Conservation (phyloP, 2,329 filamentous ascomycete genomes). For the Aureobasidium uvarum region DNA sequence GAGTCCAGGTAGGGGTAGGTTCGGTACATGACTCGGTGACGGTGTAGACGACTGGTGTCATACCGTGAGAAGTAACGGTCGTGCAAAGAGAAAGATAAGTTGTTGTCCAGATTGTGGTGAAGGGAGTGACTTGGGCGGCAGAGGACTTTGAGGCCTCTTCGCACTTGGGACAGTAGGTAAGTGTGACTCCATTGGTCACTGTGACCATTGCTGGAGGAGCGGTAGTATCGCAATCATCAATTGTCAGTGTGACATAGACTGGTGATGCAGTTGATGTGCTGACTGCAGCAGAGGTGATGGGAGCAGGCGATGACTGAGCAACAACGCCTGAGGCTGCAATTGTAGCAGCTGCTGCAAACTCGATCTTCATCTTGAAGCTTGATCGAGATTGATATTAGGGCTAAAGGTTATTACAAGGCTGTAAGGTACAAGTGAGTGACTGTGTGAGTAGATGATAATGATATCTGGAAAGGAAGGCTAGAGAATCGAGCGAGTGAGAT, state of each 20-base stretch:
- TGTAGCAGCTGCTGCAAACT: conserved; percentile 31
- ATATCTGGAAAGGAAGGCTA: conserved; percentile 7
- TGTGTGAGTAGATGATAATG: conserved; percentile 13
- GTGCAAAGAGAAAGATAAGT: conserved; percentile 39
- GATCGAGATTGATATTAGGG: conserved; percentile 16
- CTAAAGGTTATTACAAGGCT: conserved; percentile 13
- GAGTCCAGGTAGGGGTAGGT: conserved; percentile 36
- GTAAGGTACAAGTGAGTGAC: conserved; percentile 24
- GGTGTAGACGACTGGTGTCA: conserved; percentile 38
- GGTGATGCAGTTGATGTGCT: conserved; percentile 28
- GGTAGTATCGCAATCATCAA: conserved; percentile 37
- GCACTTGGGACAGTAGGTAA: conserved; percentile 42
- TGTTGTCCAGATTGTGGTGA: conserved; percentile 42
- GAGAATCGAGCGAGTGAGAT: conserved; percentile 38
- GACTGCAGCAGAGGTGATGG: conserved; percentile 25
- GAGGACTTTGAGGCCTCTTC: conserved; percentile 27
- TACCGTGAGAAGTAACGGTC: conserved; percentile 33
- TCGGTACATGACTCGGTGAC: conserved; percentile 41
- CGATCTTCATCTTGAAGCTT: conserved; percentile 34
- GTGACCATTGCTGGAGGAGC: conserved; percentile 38
- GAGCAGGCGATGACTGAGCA: conserved; percentile 31
- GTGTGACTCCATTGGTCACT: conserved; percentile 38
- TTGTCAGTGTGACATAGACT: conserved; percentile 38
- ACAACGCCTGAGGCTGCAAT: conserved; percentile 32
- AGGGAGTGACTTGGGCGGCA: conserved; percentile 25